A percentile compares a stretch with the other conserved stretches of the same genome.
Evolutionary conservation across 805 yeast species (phyloP).

Genomic region (Candida sonorensis): DNA sequence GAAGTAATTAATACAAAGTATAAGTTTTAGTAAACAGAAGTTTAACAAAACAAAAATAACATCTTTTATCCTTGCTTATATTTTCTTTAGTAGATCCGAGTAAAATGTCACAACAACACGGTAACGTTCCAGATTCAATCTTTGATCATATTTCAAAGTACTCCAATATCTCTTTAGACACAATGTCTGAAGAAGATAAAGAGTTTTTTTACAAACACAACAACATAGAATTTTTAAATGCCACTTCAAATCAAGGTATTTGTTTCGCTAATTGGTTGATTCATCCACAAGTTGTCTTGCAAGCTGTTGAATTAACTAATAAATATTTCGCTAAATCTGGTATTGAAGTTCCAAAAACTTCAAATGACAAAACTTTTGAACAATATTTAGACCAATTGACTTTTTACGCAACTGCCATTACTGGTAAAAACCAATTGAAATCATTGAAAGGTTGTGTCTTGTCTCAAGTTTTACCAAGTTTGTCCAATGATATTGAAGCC

Average conservation of each 20-base stretch:
- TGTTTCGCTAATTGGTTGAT: conserved; percentile 16
- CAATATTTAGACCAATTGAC: conserved; percentile 14
- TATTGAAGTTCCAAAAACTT: conserved; percentile 7
- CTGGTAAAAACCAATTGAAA: conserved; percentile 18
- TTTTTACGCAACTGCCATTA: conserved; percentile 17
- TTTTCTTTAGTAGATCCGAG: no score
- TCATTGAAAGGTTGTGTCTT: conserved; percentile 18
- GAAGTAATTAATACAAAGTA: no score
- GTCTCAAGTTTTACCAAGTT: conserved; percentile 24
- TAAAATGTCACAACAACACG: no score
- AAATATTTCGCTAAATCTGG: conserved; percentile 4
- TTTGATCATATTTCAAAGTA: conserved; percentile 10
- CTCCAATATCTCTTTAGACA: conserved; percentile 12
- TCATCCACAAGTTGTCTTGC: conserved; percentile 16
- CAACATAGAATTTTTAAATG: conserved; percentile 17
- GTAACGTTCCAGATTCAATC: conserved; percentile 5
- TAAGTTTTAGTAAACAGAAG: no score
- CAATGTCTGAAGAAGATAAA: conserved; percentile 13
- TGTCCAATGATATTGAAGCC: conserved; percentile 21
- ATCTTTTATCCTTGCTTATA: no score
- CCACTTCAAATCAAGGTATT: conserved; percentile 25
- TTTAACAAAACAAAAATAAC: no score
- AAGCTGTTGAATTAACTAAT: conserved; percentile 14
- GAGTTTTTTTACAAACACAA: conserved; percentile 5
- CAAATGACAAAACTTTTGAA: conserved; percentile 4